These are phyloP conservation scores for Exophiala dermatitidis DNA, from an alignment of 2,329 filamentous ascomycete genomes.

Conservation along the genomic window DNA sequence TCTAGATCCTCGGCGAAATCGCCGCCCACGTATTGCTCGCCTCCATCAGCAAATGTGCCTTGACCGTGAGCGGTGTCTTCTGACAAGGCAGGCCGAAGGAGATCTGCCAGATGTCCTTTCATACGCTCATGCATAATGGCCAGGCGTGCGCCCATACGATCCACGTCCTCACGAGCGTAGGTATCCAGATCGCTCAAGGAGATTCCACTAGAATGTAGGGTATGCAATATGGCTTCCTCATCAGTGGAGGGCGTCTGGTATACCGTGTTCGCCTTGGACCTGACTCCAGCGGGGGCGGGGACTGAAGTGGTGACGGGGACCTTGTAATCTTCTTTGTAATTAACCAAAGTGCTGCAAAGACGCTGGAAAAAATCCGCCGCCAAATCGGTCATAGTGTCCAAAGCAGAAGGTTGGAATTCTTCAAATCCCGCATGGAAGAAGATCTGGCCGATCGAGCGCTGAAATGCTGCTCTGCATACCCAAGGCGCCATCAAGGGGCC, in stretches of 20 bases:
- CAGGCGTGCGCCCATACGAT: slow-evolving; percentile 72
- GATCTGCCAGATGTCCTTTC: slow-evolving; percentile 85
- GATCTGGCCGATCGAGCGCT: slow-evolving; percentile 86
- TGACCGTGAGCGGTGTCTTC: slow-evolving; percentile 77
- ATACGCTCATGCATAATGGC: slow-evolving; percentile 85
- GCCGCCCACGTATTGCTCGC: slow-evolving; percentile 91
- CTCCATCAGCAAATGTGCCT: slow-evolving; percentile 89
- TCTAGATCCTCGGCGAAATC: slow-evolving; percentile 97
- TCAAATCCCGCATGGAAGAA: slow-evolving; percentile 96
- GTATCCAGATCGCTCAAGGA: slow-evolving; percentile 73
- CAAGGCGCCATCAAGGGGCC: slow-evolving; percentile 80
- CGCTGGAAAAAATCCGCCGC: slow-evolving; percentile 86
- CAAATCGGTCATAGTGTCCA: slow-evolving; percentile 84
- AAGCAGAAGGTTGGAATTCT: slow-evolving; percentile 87
- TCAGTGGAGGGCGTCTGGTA: slow-evolving; percentile 65
- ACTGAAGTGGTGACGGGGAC: slow-evolving; percentile 47
- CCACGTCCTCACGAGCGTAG: slow-evolving; percentile 91
- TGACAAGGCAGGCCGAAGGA: slow-evolving; percentile 79
- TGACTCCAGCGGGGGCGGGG: slow-evolving; percentile 15
- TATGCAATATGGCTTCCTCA: slow-evolving; percentile 82
- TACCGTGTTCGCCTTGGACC: slow-evolving; percentile 12
- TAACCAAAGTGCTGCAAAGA: slow-evolving; percentile 68
- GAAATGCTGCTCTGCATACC: slow-evolving; percentile 74
- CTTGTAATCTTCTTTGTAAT: slow-evolving; percentile 78
- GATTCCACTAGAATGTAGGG: slow-evolving; percentile 73